Base-by-base conservation (phyloP, 1,284 basidiomycete species). In the Athelia psychrophila region DNA sequence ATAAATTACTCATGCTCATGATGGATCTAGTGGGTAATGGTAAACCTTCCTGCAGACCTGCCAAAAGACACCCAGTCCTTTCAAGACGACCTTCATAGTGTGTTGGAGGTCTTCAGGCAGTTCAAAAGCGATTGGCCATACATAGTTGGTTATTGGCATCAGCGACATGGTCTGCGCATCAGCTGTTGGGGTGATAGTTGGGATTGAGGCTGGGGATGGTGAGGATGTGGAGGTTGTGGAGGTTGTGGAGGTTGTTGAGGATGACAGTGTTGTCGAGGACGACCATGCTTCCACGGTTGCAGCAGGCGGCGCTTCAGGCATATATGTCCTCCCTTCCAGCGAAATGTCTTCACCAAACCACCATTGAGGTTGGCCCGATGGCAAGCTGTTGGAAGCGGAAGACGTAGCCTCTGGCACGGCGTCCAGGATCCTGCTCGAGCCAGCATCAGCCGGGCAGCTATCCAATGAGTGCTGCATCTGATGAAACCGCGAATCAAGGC, bases 21-120 rank as follows among this genome's bases (percentile, higher is more conserved):
- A 74, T 42, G 81, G 79, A 58, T 78, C 74, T 49, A 83, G 60
- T 13, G 81, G 80, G 61, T 83, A 83, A 62, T 83, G 80, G 58
- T 82, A 83, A 35, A 68, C 69, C 65, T 65, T 78, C 58, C 75
- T 69, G 46, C 75, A 61, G 42, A 77, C 53, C 51, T 72, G 64
- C 80, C 80, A 83, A 15, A 80, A 63, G n/a, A 68, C 57, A 36
- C 71, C 71, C 50, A 76, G 55, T 15, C 72, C 68, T 36, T 58
- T 62, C 27, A 73, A 50, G 33, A 79, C 55, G 46, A 58, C 70
- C 19, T 75, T 65, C 19, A 59, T 56, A 9, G 61, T 56, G 48
- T 53, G 27, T 35, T 52, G 56, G 35, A 63, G 20, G 23, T 40
- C 46, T 18, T 51, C 32, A 59, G 52, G 18, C 18, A 36, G 25